Conservation (phyloP, 1,139 yeast species). For the Diutina catenulata region DNA sequence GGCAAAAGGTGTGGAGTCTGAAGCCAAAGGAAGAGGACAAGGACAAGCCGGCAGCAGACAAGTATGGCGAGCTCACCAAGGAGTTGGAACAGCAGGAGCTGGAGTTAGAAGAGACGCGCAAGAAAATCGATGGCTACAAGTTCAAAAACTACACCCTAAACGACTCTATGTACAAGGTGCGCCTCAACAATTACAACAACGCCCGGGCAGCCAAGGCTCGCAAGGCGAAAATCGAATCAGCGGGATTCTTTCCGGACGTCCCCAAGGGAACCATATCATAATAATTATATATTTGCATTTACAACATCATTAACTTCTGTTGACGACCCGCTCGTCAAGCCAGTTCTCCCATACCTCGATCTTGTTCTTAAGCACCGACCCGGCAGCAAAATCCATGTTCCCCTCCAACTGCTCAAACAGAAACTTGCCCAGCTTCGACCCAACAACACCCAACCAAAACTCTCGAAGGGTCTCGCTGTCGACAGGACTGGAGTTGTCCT, state of each 20-base stretch:
- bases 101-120: slow-evolving; percentile 9
- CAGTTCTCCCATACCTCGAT: slow-evolving; percentile 59
- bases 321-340: slow-evolving; percentile 65
- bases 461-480: slow-evolving; percentile 20
- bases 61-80: slow-evolving; percentile 8
- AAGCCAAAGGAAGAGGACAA: slow-evolving; percentile 9
- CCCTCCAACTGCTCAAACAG: slow-evolving; percentile 61
- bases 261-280: slow-evolving; percentile 20
- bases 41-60: slow-evolving; percentile 7
- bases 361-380: slow-evolving; percentile 51
- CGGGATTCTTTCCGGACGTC: slow-evolving; percentile 44
- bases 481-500: slow-evolving; percentile 14
- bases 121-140: slow-evolving; percentile 14
- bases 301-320: too few relatives aligned
- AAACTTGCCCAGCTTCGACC: slow-evolving; percentile 27
- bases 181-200: slow-evolving; percentile 33
- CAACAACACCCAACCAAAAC: slow-evolving; percentile 36
- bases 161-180: slow-evolving; percentile 38
- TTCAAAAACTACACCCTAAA: slow-evolving; percentile 41
- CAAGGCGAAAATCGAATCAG: slow-evolving; percentile 27
- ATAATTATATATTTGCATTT: not conserved
- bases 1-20: slow-evolving; percentile 16
- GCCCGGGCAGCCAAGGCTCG: slow-evolving; percentile 27
- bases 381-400: slow-evolving; percentile 56
- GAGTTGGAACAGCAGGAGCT: slow-evolving; percentile 7